These are phyloP conservation scores for Auxenochlorella pyrenoidosa DNA, from an alignment of 139 green algal genomes.

Conservation along the genomic window DNA sequence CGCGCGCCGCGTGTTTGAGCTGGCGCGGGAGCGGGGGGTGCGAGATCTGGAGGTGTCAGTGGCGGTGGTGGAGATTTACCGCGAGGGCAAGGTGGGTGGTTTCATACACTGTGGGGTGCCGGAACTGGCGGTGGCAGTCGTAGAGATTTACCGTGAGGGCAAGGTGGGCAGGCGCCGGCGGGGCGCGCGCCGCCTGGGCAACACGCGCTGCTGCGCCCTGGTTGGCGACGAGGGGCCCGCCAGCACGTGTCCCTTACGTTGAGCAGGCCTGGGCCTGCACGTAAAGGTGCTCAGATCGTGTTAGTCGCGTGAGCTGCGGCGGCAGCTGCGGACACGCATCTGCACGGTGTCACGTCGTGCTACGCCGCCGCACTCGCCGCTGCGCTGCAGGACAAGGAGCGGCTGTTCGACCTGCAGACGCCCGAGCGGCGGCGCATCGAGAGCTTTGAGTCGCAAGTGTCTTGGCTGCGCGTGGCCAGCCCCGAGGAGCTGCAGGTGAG, in stretches of 20 bases:
- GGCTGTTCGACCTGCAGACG: constrained; percentile 28
- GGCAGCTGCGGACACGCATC: too few species aligned
- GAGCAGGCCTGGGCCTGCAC: too few species aligned
- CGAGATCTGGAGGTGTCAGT: constrained; percentile 16
- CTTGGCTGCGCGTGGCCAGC: background rate
- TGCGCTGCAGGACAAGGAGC: constrained; percentile 19
- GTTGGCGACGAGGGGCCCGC: too few species aligned
- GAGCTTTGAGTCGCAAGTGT: constrained; percentile 11
- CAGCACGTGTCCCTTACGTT: too few species aligned
- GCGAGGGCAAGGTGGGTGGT: constrained; percentile 1
- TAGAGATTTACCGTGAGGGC: constrained; percentile 37
- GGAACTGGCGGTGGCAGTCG: background rate
- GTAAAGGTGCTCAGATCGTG: too few species aligned
- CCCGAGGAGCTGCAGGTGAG: constrained; percentile 12
- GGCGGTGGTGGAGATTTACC: constrained; percentile 32
- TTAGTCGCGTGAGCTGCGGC: too few species aligned
- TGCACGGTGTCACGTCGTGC: too few species aligned
- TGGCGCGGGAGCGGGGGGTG: constrained; percentile 18
- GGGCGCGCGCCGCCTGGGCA: too few species aligned
- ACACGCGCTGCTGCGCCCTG: too few species aligned
- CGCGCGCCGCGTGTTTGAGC: constrained; percentile 26
- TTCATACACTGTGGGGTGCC: background rate
- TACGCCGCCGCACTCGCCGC: background rate
- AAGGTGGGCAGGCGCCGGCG: too few species aligned
- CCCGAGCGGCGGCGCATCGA: constrained; percentile 29